Evolutionary conservation across 176 grass and related monocot species (phyloP).

Genomic region (Juncus effusus): DNA sequence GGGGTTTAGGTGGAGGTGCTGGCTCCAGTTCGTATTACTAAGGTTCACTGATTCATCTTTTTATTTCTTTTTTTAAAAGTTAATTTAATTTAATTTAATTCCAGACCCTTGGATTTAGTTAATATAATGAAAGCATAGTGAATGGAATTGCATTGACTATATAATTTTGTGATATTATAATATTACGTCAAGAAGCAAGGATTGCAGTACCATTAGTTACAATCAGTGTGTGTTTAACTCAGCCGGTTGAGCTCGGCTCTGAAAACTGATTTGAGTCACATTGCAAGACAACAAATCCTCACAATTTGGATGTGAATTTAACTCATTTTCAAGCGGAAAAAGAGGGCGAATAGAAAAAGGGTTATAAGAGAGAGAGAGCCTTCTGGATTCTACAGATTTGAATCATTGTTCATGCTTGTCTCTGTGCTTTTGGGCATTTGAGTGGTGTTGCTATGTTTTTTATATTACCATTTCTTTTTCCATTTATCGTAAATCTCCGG

Average conservation of each 20-base stretch:
- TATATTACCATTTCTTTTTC: not conserved
- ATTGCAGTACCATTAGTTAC: not conserved
- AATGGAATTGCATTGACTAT: not conserved
- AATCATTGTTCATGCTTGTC: too few relatives aligned
- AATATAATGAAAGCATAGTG: conserved; percentile 26
- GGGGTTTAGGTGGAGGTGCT: conserved; percentile 24
- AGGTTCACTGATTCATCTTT: conserved; percentile 15
- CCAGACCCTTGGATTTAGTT: not conserved
- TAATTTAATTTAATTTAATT: too few relatives aligned
- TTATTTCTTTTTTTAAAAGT: not conserved
- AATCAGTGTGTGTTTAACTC: too few relatives aligned
- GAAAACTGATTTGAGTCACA: too few relatives aligned
- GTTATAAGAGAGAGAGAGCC: too few relatives aligned
- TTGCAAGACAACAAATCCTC: too few relatives aligned
- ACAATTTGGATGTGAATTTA: too few relatives aligned
- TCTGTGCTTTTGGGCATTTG: not conserved
- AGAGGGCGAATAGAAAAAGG: too few relatives aligned
- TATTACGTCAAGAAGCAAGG: conserved; percentile 7
- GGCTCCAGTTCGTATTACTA: conserved; percentile 16
- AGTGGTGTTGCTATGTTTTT: not conserved
- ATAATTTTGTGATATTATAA: not conserved
- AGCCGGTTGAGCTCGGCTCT: too few relatives aligned
- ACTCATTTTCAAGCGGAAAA: too few relatives aligned
- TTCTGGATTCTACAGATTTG: too few relatives aligned
- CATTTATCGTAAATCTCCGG: not conserved